These are phyloP conservation scores for Geotrichum histeridarum DNA, from an alignment of 1,139 yeast genomes.

Conservation along the genomic window DNA sequence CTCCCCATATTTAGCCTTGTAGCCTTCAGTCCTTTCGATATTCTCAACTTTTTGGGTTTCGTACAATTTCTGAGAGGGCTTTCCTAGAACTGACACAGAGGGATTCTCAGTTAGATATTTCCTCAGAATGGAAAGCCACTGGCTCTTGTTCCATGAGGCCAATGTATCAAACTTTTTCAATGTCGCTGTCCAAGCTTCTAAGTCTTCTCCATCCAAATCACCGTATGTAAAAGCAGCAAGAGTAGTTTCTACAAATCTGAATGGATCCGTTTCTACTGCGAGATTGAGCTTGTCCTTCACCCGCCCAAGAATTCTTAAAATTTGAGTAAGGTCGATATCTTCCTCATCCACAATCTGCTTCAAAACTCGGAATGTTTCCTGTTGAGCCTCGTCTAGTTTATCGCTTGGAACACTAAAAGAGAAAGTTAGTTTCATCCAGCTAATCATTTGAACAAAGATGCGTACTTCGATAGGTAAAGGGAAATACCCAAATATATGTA, in stretches of 20 bases:
- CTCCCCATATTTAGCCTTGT: constrained; percentile 52
- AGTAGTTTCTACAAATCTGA: constrained; percentile 58
- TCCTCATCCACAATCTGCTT: constrained; percentile 44
- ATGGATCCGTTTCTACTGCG: constrained; percentile 62
- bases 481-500: constrained; percentile 11
- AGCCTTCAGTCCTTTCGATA: constrained; percentile 46
- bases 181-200: constrained; percentile 51
- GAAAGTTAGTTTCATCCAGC: constrained; percentile 56
- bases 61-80: constrained; percentile 66
- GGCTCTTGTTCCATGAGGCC: constrained; percentile 53
- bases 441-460: constrained; percentile 18
- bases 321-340: constrained; percentile 55
- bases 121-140: constrained; percentile 61
- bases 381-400: constrained; percentile 50
- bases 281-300: constrained; percentile 59
- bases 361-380: constrained; percentile 49
- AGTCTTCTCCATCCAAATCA: constrained; percentile 51
- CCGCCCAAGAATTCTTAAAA: constrained; percentile 64
- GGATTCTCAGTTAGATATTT: constrained; percentile 57
- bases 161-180: constrained; percentile 59
- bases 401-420: constrained; percentile 75
- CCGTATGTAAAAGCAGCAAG: constrained; percentile 82
- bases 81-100: constrained; percentile 69
- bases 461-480: constrained; percentile 15
- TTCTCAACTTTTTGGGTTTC: constrained; percentile 49